Percentiles rank a stretch among this genome's conserved stretches.
Conservation (phyloP, 805 yeast genomes). For the Suhomyces faveliae region DNA sequence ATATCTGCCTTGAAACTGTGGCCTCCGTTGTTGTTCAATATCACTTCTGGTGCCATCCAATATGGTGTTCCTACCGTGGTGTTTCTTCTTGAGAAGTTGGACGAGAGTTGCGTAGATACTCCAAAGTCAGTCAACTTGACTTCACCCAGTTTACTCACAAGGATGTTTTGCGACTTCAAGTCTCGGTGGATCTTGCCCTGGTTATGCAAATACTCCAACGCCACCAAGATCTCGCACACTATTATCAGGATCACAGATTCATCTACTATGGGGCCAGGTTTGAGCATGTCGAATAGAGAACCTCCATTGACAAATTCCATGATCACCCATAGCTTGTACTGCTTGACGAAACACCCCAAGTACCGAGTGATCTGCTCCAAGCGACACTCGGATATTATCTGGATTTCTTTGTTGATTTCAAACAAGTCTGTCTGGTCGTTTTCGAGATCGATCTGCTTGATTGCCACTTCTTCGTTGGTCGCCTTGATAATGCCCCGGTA, state of each 20-base stretch:
- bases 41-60: constrained; percentile 67
- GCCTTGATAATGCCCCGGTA: constrained; percentile 57
- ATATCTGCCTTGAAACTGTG: constrained; percentile 61
- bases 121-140: constrained; percentile 48
- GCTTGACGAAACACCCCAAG: constrained; percentile 68
- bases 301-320: constrained; percentile 86
- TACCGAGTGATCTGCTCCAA: constrained; percentile 63
- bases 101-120: constrained; percentile 42
- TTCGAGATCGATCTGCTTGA: constrained; percentile 71
- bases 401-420: constrained; percentile 73
- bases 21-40: constrained; percentile 57
- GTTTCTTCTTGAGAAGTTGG: constrained; percentile 42
- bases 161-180: constrained; percentile 42
- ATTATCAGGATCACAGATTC: constrained; percentile 49
- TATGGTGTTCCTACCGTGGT: constrained; percentile 58
- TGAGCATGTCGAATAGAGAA: constrained; percentile 61
- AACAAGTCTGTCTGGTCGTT: constrained; percentile 59
- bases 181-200: constrained; percentile 74
- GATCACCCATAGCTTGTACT: constrained; percentile 71
- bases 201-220: constrained; percentile 63
- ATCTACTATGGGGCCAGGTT: constrained; percentile 59
- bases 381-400: constrained; percentile 64
- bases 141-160: constrained; percentile 36
- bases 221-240: constrained; percentile 54
- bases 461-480: constrained; percentile 48